Evolutionary conservation across 805 yeast genomes (phyloP).

Genomic region (Schwanniomyces yamadae): DNA sequence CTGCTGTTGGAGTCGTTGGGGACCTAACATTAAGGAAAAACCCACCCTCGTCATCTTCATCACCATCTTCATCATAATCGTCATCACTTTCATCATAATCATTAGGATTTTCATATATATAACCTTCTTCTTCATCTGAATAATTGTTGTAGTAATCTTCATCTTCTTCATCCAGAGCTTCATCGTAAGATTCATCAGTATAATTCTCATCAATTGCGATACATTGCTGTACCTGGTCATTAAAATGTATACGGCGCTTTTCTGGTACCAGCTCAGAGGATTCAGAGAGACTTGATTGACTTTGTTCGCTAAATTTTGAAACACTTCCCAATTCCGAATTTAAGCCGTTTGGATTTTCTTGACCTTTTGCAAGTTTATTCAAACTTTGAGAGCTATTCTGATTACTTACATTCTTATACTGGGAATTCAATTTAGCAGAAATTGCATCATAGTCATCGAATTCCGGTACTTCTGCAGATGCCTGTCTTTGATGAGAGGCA

Average conservation of each 20-base stretch:
- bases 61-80: slow-evolving; percentile 28
- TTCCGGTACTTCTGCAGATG: slow-evolving; percentile 34
- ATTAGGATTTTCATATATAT: slow-evolving; percentile 9
- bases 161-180: slow-evolving; percentile 32
- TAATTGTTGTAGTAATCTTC: slow-evolving; percentile 20
- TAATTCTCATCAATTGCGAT: slow-evolving; percentile 57
- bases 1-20: slow-evolving; percentile 33
- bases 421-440: slow-evolving; percentile 41
- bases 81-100: slow-evolving; percentile 26
- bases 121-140: slow-evolving; percentile 31
- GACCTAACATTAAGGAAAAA: slow-evolving; percentile 58
- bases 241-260: slow-evolving; percentile 81
- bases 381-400: slow-evolving; percentile 3
- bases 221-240: slow-evolving; percentile 93
- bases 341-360: background rate
- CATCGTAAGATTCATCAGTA: slow-evolving; percentile 30
- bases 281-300: background rate
- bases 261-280: background rate
- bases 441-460: slow-evolving; percentile 45
- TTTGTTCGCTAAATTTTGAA: background rate
- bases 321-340: background rate
- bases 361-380: background rate
- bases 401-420: slow-evolving; percentile 22
- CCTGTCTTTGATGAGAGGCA: slow-evolving; percentile 11
- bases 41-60: slow-evolving; percentile 63